Evolutionary conservation across 768 basidiomycete genomes (phyloP).

Genomic region (Leccinum subtestaceum): DNA sequence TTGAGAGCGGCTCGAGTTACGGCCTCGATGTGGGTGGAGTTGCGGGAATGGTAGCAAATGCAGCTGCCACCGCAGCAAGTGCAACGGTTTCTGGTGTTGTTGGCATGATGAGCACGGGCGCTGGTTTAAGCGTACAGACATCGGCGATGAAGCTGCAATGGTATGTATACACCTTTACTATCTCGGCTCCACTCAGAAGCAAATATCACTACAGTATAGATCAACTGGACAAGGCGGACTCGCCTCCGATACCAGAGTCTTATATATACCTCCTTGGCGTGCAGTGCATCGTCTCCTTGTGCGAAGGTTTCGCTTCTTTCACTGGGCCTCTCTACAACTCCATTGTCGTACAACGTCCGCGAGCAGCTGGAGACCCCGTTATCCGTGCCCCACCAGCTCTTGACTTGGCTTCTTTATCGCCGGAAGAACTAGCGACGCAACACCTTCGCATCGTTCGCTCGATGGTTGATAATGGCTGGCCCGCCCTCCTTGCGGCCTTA

Average conservation of each 20-base stretch:
- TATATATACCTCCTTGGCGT: constrained; percentile 92
- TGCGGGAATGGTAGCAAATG: constrained; percentile 80
- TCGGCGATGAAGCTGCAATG: constrained; percentile 90
- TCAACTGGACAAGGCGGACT: constrained; percentile 95
- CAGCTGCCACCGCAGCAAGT: constrained; percentile 77
- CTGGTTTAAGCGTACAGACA: constrained; percentile 66
- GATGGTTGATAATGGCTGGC: constrained; percentile 90
- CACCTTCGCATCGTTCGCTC: constrained; percentile 65
- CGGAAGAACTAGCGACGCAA: constrained; percentile 49
- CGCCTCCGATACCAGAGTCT: constrained; percentile 88
- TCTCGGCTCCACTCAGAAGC: neutral
- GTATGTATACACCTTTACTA: constrained; percentile 41
- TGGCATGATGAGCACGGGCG: constrained; percentile 75
- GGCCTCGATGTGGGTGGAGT: constrained; percentile 63
- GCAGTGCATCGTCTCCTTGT: constrained; percentile 82
- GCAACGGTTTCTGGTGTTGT: constrained; percentile 82
- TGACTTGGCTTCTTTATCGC: constrained; percentile 54
- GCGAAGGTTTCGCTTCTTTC: constrained; percentile 79
- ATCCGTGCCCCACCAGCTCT: constrained; percentile 73
- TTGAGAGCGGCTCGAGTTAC: constrained; percentile 37
- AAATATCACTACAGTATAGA: constrained; percentile 67
- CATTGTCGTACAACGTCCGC: constrained; percentile 43
- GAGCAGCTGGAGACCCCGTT: constrained; percentile 14
- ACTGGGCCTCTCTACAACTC: constrained; percentile 73
- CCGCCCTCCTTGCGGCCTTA: constrained; percentile 84